Evolutionary conservation across 192 early-diverging fungal species (phyloP).

Genomic region (Dispira simplex): DNA sequence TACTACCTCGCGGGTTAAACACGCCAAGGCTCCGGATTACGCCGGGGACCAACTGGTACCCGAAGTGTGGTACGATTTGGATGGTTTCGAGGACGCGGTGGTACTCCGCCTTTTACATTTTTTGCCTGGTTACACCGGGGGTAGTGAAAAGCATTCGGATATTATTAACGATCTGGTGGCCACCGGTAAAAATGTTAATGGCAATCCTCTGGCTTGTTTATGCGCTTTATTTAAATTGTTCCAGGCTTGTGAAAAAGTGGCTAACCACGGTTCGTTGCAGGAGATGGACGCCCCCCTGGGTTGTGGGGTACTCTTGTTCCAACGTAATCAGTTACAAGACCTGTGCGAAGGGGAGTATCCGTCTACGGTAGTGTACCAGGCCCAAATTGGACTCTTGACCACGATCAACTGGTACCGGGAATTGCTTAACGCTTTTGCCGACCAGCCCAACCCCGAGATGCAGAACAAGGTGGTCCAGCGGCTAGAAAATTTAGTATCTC

Average conservation of each 20-base stretch:
- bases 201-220: slow-evolving; percentile 30
- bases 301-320: slow-evolving; percentile 30
- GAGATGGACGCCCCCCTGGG: slow-evolving; percentile 55
- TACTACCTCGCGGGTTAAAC: neutral
- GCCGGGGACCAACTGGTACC: neutral
- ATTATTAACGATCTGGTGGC: slow-evolving; percentile 1
- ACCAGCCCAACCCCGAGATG: slow-evolving; percentile 18
- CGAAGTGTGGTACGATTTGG: slow-evolving; percentile 2
- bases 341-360: too few relatives aligned
- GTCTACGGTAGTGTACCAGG: neutral
- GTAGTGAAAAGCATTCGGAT: slow-evolving; percentile 3
- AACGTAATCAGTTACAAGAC: slow-evolving; percentile 9
- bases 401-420: slow-evolving; percentile 46
- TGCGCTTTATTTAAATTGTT: slow-evolving; percentile 52
- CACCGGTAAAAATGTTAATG: slow-evolving; percentile 15
- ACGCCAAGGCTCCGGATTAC: neutral
- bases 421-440: slow-evolving; percentile 45
- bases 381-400: slow-evolving; percentile 19
- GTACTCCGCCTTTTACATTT: slow-evolving; percentile 9
- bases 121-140: neutral
- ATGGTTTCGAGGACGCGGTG: neutral
- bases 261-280: slow-evolving; percentile 30
- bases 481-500: slow-evolving; percentile 18
- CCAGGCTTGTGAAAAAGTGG: slow-evolving; percentile 50
- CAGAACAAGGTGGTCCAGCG: slow-evolving; percentile 19